phyloP scores from a whole-genome alignment of 108 stramenopile species.

The Skeletonema grethae region DNA sequence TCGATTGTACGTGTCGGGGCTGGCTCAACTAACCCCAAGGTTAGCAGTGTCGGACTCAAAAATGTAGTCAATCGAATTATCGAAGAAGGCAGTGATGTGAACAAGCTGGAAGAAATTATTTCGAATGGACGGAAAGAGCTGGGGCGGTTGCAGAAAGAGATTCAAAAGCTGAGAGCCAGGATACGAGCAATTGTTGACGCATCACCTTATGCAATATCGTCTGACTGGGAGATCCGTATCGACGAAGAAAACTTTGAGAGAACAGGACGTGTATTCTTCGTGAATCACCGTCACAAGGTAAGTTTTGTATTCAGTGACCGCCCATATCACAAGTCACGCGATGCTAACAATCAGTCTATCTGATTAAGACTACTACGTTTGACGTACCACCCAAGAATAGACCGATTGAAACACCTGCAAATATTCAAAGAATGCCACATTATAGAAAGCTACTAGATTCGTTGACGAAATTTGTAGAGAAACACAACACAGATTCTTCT shows the following conservation, averaged over 20 bases:
- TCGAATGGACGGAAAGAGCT: constrained; percentile 32
- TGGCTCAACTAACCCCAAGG: constrained; percentile 33
- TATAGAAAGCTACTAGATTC: constrained; percentile 35
- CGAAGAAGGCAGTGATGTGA: constrained; percentile 32
- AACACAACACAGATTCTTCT: constrained; percentile 40
- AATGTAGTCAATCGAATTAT: constrained; percentile 34
- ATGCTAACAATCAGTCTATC: no score
- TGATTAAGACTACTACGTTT: constrained; percentile 45
- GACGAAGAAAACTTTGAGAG: constrained; percentile 45
- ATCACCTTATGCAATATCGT: constrained; percentile 47
- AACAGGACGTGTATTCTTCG: constrained; percentile 46
- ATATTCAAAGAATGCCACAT: constrained; percentile 51
- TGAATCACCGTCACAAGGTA: constrained; percentile 51
- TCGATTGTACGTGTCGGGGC: constrained; percentile 68
- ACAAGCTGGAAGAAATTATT: constrained; percentile 36
- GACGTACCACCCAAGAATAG: constrained; percentile 43
- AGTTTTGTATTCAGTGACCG: not conserved
- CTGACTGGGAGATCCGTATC: constrained; percentile 67
- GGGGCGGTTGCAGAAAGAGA: constrained; percentile 36
- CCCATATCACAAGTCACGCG: not conserved
- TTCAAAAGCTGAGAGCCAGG: constrained; percentile 48
- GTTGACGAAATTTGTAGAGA: constrained; percentile 54
- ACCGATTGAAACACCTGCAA: constrained; percentile 31
- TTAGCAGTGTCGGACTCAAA: constrained; percentile 41
- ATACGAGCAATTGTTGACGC: constrained; percentile 51